phyloP scores from a whole-genome alignment of 495 filamentous ascomycete genomes.

The Penicillium psychrofluorescens region DNA sequence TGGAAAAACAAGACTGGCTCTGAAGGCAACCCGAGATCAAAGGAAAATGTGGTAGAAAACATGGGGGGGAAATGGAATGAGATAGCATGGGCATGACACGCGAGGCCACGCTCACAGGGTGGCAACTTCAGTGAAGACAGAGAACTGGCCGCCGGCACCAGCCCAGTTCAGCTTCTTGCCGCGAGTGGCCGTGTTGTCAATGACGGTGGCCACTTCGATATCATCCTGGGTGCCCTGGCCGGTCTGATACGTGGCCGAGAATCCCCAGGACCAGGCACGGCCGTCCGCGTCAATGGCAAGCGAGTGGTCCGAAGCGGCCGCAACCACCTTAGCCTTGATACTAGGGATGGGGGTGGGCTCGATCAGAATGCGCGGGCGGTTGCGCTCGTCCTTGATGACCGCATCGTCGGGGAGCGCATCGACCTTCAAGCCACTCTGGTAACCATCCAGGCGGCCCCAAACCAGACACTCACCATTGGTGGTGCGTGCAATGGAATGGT shows the following conservation, averaged over 20 bases:
- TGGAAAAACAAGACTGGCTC: too few relatives aligned
- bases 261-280: slow-evolving; percentile 56
- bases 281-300: slow-evolving; percentile 51
- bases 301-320: slow-evolving; percentile 50
- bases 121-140: slow-evolving; percentile 34
- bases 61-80: too few relatives aligned
- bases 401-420: slow-evolving; percentile 39
- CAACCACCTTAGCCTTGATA: slow-evolving; percentile 34
- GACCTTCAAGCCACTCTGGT: slow-evolving; percentile 49
- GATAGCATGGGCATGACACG: not conserved
- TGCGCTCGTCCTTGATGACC: slow-evolving; percentile 41
- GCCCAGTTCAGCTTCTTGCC: slow-evolving; percentile 50
- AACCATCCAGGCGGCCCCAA: slow-evolving; percentile 56
- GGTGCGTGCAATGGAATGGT: slow-evolving; percentile 52
- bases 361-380: slow-evolving; percentile 47
- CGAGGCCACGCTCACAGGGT: slow-evolving; percentile 1
- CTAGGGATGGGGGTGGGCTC: slow-evolving; percentile 44
- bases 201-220: slow-evolving; percentile 47
- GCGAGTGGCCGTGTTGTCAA: slow-evolving; percentile 53
- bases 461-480: slow-evolving; percentile 45
- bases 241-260: slow-evolving; percentile 56
- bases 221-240: slow-evolving; percentile 53
- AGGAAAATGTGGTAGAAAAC: slow-evolving; percentile 1
- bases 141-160: slow-evolving; percentile 57
- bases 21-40: too few relatives aligned